A percentile compares a stretch with the other conserved stretches of the same genome.
Conservation (phyloP, 768 basidiomycete species). For the Dioszegia hungarica region DNA sequence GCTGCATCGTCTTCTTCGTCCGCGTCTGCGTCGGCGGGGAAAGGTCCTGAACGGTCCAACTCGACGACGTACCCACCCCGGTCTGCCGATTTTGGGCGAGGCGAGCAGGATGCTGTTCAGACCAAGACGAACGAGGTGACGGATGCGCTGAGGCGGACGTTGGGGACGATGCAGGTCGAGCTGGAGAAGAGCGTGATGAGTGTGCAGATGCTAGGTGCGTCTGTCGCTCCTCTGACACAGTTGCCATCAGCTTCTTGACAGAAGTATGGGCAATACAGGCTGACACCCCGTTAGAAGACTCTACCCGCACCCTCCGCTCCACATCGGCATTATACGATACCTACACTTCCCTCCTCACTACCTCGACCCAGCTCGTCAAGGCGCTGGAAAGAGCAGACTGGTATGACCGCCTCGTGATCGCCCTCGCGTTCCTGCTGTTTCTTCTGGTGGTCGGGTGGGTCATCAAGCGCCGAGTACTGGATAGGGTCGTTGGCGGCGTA, state of each 20-base stretch:
- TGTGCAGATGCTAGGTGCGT: constrained; percentile 73
- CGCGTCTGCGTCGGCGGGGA: no score
- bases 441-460: constrained; percentile 76
- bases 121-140: constrained; percentile 85
- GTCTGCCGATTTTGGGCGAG: constrained; percentile 35
- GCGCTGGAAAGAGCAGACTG: constrained; percentile 85
- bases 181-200: constrained; percentile 83
- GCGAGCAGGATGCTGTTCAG: constrained; percentile 84
- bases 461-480: constrained; percentile 77
- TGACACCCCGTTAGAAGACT: constrained; percentile 57
- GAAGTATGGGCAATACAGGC: not conserved
- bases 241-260: not conserved
- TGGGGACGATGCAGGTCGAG: constrained; percentile 82
- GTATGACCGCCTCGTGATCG: constrained; percentile 81
- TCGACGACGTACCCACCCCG: not conserved
- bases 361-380: constrained; percentile 79
- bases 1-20: constrained; percentile 8
- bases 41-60: no score
- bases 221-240: constrained; percentile 1
- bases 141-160: constrained; percentile 75
- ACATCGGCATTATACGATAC: constrained; percentile 73
- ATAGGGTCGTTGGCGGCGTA: constrained; percentile 69
- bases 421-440: constrained; percentile 77
- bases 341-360: constrained; percentile 54
- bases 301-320: constrained; percentile 68